Conservation (phyloP, 495 filamentous ascomycete genomes). For the Umbilicaria muhlenbergii region DNA sequence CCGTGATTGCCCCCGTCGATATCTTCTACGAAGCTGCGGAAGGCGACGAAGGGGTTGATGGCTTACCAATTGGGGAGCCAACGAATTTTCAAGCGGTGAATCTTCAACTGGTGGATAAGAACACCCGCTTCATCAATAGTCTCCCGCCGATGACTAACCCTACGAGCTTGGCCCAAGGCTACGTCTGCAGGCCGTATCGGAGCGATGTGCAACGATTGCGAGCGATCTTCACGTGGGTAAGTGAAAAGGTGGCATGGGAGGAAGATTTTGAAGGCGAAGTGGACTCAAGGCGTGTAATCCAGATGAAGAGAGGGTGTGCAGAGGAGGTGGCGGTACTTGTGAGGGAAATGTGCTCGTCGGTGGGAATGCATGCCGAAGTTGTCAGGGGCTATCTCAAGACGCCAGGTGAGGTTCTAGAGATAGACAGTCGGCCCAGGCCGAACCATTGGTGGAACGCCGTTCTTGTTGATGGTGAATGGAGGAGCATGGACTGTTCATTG, state of each 20-base stretch:
- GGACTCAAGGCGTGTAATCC: slow-evolving; percentile 69
- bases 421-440: slow-evolving; percentile 52
- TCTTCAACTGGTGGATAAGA: slow-evolving; percentile 81
- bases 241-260: slow-evolving; percentile 94
- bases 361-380: slow-evolving; percentile 73
- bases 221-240: slow-evolving; percentile 93
- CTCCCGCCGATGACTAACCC: slow-evolving; percentile 84
- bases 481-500: slow-evolving; percentile 88
- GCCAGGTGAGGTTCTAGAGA: slow-evolving; percentile 70
- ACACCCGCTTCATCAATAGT: slow-evolving; percentile 75
- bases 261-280: slow-evolving; percentile 70
- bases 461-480: slow-evolving; percentile 85
- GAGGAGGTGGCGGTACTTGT: slow-evolving; percentile 84
- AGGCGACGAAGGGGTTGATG: slow-evolving; percentile 81
- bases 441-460: slow-evolving; percentile 99
- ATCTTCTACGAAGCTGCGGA: slow-evolving; percentile 71
- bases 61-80: slow-evolving; percentile 64
- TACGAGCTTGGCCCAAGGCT: slow-evolving; percentile 71
- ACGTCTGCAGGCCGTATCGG: slow-evolving; percentile 86
- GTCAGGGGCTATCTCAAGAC: slow-evolving; percentile 79
- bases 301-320: slow-evolving; percentile 69
- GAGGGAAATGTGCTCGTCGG: slow-evolving; percentile 81
- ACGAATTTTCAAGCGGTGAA: slow-evolving; percentile 70
- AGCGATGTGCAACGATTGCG: slow-evolving; percentile 87
- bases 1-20: slow-evolving; percentile 76